Percentiles rank a stretch among this genome's conserved stretches.
phyloP scores from a whole-genome alignment of 306 rosid genomes.

The Rosa persica region DNA sequence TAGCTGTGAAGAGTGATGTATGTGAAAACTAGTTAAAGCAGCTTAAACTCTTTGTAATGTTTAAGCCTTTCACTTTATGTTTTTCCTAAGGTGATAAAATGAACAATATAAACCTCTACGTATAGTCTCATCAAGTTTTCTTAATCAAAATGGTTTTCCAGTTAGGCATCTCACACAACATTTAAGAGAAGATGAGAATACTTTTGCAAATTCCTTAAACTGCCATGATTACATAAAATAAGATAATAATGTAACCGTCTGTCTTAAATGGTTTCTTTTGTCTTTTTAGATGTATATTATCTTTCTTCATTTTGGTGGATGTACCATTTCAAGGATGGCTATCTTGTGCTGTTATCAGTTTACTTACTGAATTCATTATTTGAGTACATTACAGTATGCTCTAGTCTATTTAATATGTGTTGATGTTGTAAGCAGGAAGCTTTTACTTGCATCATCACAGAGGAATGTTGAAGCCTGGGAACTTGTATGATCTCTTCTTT shows the following conservation, averaged over 20 bases:
- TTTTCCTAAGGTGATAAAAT: not conserved
- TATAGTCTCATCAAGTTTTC: not conserved
- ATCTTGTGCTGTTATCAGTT: constrained; percentile 11
- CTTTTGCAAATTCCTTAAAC: not conserved
- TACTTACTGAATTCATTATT: not conserved
- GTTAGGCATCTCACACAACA: not conserved
- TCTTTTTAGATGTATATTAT: not conserved
- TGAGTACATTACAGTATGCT: not conserved
- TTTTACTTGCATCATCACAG: constrained; percentile 38
- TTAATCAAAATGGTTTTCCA: not conserved
- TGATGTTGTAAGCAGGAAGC: constrained; percentile 48
- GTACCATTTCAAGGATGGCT: not conserved
- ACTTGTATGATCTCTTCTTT: constrained; percentile 61
- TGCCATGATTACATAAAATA: not conserved
- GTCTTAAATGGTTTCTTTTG: not conserved
- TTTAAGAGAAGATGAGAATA: not conserved
- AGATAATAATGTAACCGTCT: not conserved
- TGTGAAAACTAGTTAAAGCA: not conserved
- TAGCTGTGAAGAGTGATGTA: not conserved
- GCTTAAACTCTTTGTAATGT: not conserved
- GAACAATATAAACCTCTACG: not conserved
- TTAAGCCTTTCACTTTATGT: not conserved
- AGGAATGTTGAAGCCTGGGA: constrained; percentile 75
- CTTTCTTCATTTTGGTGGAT: constrained; percentile 14
- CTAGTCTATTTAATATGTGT: constrained; percentile 1